Base-by-base conservation (phyloP, 371 early-diverging fungal species). In the Saksenaea oblongispora region DNA sequence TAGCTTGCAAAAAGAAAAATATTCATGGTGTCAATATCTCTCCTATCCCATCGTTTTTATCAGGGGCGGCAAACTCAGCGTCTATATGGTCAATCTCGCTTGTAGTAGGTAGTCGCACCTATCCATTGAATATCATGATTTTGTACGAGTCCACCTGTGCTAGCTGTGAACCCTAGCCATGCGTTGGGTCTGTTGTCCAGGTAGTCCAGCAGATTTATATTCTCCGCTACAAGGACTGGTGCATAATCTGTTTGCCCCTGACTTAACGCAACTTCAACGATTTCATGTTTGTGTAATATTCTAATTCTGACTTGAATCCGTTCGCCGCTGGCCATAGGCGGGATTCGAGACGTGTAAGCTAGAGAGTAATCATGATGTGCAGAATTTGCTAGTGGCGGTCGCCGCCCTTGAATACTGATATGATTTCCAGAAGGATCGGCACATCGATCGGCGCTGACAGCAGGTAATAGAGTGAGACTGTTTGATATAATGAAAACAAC, bases 151-250 rank as follows among this genome's bases (percentile, higher is more conserved):
- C 86, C 86, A 15, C 86, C 86, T 27, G 86, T 85, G 34, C 80
- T 75, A 8, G 84, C 86, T 13, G 86, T 82, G 56, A 82, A 82
- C 0, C 86, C 86, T 56, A 85, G 47, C 76, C 69, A 76, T 14
- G 58, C 64, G 15, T 64, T 34, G 22, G 51, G 54, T 14, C 37
- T 26, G 15, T 63, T 59, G 27, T 62, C 47, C 18, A 78, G 35
- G 58, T 74, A 78, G 15, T 61, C 54, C 8, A 11, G 17, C 0
- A 73, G 18, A 18, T 62, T 37, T 34, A 73, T 27, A 18, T 66
- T 53, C 5, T 59, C 24, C 11, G 51, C 37, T 5, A 34, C 35
- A 10, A 80, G 65, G 11, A 80, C 74, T 9, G 64, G 54, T 1
- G 62, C 58, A 56, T 71, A 73, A 1, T 65, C 60, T 8, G 3